A percentile compares a stretch with the other conserved stretches of the same genome.
These are phyloP conservation scores for Ulota crispa DNA, from an alignment of 225 moss, liverwort and hornwort species.

Conservation along the genomic window DNA sequence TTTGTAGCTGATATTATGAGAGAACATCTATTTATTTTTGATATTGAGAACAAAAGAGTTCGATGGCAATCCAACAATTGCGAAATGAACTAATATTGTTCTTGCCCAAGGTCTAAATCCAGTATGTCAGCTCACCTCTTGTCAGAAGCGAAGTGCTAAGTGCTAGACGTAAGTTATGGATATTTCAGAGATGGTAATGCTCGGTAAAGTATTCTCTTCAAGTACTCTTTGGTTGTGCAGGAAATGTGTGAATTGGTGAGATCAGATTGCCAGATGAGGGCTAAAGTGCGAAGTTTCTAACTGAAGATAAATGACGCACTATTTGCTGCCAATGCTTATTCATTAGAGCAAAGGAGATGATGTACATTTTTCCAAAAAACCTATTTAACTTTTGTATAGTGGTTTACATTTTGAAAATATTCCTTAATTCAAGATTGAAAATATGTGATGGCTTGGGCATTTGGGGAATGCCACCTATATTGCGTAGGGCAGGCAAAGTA, in stretches of 20 bases:
- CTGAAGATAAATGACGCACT: neutral
- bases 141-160: neutral
- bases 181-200: neutral
- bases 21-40: slow-evolving; percentile 14
- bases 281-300: neutral
- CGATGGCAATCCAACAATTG: slow-evolving; percentile 15
- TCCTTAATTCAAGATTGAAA: too few relatives aligned
- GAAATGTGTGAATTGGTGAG: neutral
- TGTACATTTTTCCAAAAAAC: too few relatives aligned
- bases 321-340: neutral
- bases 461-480: too few relatives aligned
- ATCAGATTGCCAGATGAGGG: neutral
- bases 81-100: neutral
- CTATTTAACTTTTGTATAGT: too few relatives aligned
- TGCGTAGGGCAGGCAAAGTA: too few relatives aligned
- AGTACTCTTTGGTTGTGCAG: neutral
- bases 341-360: neutral
- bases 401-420: too few relatives aligned
- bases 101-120: neutral
- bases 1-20: slow-evolving; percentile 29
- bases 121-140: neutral
- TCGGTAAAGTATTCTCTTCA: neutral
- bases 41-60: slow-evolving; percentile 21
- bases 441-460: too few relatives aligned
- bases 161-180: neutral